A percentile compares a stretch with the other conserved stretches of the same genome.
These are phyloP conservation scores for Guadua angustifolia DNA, from an alignment of 176 grass and related monocot genomes.

Conservation along the genomic window DNA sequence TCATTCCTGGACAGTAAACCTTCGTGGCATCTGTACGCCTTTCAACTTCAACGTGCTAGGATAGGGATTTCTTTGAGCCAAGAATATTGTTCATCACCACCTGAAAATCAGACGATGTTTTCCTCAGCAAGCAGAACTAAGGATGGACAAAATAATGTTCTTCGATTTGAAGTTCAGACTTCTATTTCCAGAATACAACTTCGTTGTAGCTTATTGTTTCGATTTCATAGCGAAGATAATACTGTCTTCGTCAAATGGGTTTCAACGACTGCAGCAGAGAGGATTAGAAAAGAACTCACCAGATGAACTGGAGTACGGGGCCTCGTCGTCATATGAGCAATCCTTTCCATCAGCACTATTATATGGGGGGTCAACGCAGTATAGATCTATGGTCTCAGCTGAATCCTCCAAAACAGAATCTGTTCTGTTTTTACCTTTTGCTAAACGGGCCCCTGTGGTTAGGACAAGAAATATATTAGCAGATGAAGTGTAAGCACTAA, in stretches of 20 bases:
- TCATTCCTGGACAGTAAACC: background rate
- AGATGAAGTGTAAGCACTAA: too few species aligned
- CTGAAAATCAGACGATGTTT: conserved; percentile 48
- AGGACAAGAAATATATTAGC: too few species aligned
- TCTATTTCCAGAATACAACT: background rate
- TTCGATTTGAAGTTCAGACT: background rate
- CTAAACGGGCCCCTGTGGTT: too few species aligned
- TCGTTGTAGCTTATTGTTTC: background rate
- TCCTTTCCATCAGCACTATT: conserved; percentile 56
- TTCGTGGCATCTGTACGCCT: conserved; percentile 47
- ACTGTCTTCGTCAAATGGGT: background rate
- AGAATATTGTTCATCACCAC: conserved; percentile 44
- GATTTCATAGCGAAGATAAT: background rate
- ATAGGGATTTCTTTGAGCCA: conserved; percentile 59
- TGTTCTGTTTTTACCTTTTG: too few species aligned
- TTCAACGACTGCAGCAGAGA: background rate
- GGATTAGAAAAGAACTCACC: conserved; percentile 35
- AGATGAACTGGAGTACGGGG: conserved; percentile 32
- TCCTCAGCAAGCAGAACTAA: conserved; percentile 7
- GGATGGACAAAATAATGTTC: background rate
- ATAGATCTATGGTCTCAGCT: too few species aligned
- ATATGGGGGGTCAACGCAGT: too few species aligned
- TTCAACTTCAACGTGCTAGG: conserved; percentile 47
- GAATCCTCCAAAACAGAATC: too few species aligned
- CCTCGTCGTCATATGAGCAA: conserved; percentile 63